Evolutionary conservation across 2,329 filamentous ascomycete genomes (phyloP).

Genomic region (Talaromyces sp.): DNA sequence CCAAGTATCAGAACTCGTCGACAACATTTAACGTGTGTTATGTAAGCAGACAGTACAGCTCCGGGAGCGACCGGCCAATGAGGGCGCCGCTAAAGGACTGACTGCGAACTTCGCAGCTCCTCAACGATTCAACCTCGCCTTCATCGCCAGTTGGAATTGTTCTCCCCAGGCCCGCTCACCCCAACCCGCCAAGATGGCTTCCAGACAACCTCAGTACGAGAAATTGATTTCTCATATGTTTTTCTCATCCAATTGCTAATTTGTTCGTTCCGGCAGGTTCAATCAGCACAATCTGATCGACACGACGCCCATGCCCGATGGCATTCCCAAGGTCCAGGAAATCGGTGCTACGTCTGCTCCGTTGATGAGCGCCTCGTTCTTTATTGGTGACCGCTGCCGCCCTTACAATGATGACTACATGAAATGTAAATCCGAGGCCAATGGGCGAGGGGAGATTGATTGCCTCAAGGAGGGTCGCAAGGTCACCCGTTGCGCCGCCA

Average conservation of each 20-base stretch:
- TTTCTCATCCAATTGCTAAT: constrained; percentile 11
- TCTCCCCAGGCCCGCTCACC: constrained; percentile 9
- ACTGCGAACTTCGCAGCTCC: constrained; percentile 27
- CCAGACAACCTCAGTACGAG: constrained; percentile 30
- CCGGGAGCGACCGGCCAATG: constrained; percentile 26
- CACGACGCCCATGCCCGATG: constrained; percentile 87
- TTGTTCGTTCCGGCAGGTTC: constrained; percentile 61
- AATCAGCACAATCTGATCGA: constrained; percentile 90
- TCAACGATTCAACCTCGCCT: constrained; percentile 8
- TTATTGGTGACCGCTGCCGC: constrained; percentile 93
- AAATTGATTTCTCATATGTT: constrained; percentile 20
- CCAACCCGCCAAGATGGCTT: constrained; percentile 24
- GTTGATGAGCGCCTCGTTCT: constrained; percentile 86
- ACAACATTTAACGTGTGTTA: background rate
- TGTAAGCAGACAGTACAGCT: constrained; percentile 14
- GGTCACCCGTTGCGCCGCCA: constrained; percentile 92
- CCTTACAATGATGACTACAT: constrained; percentile 99
- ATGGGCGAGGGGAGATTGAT: constrained; percentile 84
- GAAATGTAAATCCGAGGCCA: constrained; percentile 96
- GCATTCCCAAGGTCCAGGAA: constrained; percentile 89
- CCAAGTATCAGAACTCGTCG: background rate
- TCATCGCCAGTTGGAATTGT: constrained; percentile 9
- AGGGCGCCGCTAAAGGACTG: constrained; percentile 27
- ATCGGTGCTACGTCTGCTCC: constrained; percentile 90
- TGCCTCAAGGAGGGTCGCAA: constrained; percentile 95